phyloP scores from a whole-genome alignment of 202 grass and related monocot genomes.

The Panicum hallii region DNA sequence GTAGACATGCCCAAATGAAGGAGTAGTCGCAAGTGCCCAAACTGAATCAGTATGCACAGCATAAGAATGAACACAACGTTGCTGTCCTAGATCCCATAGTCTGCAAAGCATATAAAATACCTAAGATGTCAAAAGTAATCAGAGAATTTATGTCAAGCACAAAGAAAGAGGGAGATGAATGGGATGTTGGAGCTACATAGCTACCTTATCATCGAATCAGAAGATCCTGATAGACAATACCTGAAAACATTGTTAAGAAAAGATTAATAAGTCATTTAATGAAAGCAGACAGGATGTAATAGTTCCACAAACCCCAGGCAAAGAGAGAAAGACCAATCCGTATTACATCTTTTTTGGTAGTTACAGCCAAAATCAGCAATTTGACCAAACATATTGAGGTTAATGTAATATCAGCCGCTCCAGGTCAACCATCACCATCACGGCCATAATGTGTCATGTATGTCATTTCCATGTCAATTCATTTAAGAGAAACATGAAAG shows the following conservation, averaged over 20 bases:
- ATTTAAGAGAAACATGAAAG: constrained; percentile 1
- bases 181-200: neutral
- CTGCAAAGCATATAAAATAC: constrained; percentile 52
- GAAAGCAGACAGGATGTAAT: constrained; percentile 30
- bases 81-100: constrained; percentile 98
- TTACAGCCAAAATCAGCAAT: neutral
- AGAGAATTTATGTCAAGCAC: neutral
- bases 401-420: constrained; percentile 6
- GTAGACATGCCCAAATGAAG: constrained; percentile 93
- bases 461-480: neutral
- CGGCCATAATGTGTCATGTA: neutral
- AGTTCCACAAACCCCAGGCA: neutral
- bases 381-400: neutral
- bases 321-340: neutral
- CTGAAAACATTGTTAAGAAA: constrained; percentile 58
- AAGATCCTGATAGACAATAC: constrained; percentile 93
- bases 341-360: constrained; percentile 5
- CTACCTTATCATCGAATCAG: constrained; percentile 99
- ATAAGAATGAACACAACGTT: constrained; percentile 97
- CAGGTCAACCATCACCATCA: constrained; percentile 12
- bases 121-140: constrained; percentile 6
- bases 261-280: constrained; percentile 22
- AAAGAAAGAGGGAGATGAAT: neutral
- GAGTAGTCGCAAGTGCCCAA: constrained; percentile 86
- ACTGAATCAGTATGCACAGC: constrained; percentile 97